A percentile compares a stretch with the other conserved stretches of the same genome.
Evolutionary conservation across 1,284 basidiomycete genomes (phyloP).

Genomic region (Melampsora larici-populina): DNA sequence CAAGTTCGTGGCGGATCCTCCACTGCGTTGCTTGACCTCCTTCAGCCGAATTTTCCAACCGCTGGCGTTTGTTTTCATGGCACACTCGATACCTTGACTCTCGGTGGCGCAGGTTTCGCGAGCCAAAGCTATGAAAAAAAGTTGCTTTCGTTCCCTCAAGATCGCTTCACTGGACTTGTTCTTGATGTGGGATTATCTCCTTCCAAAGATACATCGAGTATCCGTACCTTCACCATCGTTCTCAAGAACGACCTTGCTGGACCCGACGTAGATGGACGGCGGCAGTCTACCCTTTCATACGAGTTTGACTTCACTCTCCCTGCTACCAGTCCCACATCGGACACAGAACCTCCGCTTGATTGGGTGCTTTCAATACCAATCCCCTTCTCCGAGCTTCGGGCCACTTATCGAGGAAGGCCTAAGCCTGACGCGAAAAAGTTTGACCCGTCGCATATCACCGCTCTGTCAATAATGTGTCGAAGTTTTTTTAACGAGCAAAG

Average conservation of each 20-base stretch:
- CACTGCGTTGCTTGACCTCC: neutral
- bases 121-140: conserved; percentile 5
- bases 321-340: neutral
- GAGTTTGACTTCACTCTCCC: neutral
- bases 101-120: conserved; percentile 29
- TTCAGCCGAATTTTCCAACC: neutral
- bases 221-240: neutral
- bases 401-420: conserved; percentile 4
- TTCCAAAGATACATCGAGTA: neutral
- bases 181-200: neutral
- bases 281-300: neutral
- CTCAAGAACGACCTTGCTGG: neutral
- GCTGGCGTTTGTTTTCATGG: conserved; percentile 3
- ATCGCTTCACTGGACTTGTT: neutral
- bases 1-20: conserved; percentile 17
- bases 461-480: conserved; percentile 25
- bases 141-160: neutral
- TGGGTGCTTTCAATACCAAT: neutral
- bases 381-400: conserved; percentile 11
- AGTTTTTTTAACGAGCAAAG: conserved; percentile 28
- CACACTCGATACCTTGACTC: neutral
- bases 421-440: neutral
- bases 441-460: neutral
- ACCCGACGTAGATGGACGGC: neutral
- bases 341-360: conserved; percentile 4